Base-by-base conservation (phyloP, 23 red algal species). In the Gracilaria gracilis region DNA sequence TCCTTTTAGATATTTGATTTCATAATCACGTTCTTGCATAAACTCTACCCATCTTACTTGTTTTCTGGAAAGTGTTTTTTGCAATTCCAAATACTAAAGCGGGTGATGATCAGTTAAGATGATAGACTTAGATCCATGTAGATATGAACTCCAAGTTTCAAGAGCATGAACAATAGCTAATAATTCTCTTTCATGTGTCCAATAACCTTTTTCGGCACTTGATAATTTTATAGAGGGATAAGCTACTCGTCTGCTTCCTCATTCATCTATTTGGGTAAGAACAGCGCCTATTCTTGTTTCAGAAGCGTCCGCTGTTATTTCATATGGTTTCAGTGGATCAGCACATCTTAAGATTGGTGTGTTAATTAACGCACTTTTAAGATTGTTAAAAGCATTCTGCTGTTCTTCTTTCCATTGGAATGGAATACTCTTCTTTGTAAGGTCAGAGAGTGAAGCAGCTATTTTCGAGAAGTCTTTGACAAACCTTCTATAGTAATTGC, bases 401-500 rank as follows among this genome's bases (percentile, higher is more conserved):
- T 48, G 7, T 32, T 67, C 21, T 57, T 42, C 0, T 4, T 7
- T 64, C 49, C 55, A 67, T 53, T 50, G 17, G 0, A 89, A 65
- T 19, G 0, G 11, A 35, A 79, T 27, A 28, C 24, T 51, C 46
- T 89, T 89, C 42, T 79, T 76, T 74, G 49, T 89, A 1, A 79
- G 24, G 2, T 89, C 61, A 0, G 85, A 58, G 12, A 89, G 50
- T 38, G 48, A 11, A 54, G 47, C 48, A 1, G 55, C 66, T 25
- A 80, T 80, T 65, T 21, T 29, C 1, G 85, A 76, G 44, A 67
- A 83, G 34, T 81, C 48, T 25, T 82, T 82, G 27, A 92, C 54
- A 36, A 92, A 92, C 16, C 88, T 2, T 74, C 77, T 72, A 17
- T 83, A 92, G 51, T 75, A 92, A 13, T 84, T 82, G 54, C 49